These are phyloP conservation scores for Solanum paucissectum DNA, from an alignment of 257 asterid species.

Conservation along the genomic window DNA sequence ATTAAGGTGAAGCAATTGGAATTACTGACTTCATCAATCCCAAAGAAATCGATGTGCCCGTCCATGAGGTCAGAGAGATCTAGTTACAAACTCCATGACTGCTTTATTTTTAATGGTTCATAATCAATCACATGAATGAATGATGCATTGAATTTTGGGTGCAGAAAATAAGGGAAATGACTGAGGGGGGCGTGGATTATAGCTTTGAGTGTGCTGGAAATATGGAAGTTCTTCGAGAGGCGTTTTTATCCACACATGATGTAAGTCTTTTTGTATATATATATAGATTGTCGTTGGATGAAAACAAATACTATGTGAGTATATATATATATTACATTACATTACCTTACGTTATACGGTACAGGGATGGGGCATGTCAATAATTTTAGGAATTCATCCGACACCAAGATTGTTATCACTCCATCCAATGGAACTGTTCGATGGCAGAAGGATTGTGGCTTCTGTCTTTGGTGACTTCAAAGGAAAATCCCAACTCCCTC, in stretches of 20 bases:
- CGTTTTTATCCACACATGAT: slow-evolving; percentile 80
- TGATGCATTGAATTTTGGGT: neutral
- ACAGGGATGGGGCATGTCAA: slow-evolving; percentile 93
- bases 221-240: slow-evolving; percentile 79
- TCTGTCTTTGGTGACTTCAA: slow-evolving; percentile 86
- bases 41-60: slow-evolving; percentile 45
- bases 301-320: neutral
- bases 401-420: slow-evolving; percentile 63
- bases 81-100: no score
- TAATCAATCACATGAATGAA: neutral
- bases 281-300: no score
- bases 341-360: no score
- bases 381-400: slow-evolving; percentile 65
- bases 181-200: slow-evolving; percentile 76
- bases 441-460: slow-evolving; percentile 71
- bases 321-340: no score
- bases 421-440: slow-evolving; percentile 88
- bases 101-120: no score
- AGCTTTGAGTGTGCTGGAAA: slow-evolving; percentile 90
- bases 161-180: slow-evolving; percentile 79
- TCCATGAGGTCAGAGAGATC: slow-evolving; percentile 42
- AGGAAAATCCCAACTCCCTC: slow-evolving; percentile 74
- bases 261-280: slow-evolving; percentile 13
- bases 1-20: slow-evolving; percentile 65
- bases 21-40: slow-evolving; percentile 79